These are phyloP conservation scores for Calonectria pauciramosa DNA, from an alignment of 2,329 filamentous ascomycete species.

Conservation along the genomic window DNA sequence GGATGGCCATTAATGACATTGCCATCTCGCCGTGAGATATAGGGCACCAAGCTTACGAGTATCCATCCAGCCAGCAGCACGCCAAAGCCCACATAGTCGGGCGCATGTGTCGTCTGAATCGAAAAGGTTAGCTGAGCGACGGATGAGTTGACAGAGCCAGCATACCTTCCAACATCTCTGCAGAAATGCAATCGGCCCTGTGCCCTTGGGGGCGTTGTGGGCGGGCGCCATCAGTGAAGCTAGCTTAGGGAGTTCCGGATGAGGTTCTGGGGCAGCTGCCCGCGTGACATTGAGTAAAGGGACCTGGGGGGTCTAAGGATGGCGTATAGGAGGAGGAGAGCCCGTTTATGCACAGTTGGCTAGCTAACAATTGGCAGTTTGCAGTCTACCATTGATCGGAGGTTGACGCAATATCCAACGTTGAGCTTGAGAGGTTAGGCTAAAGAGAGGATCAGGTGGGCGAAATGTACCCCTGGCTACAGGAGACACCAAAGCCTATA, in stretches of 20 bases:
- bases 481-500: neutral
- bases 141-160: neutral
- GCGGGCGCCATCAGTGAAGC: slow-evolving; percentile 44
- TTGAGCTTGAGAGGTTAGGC: neutral
- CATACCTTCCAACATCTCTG: slow-evolving; percentile 63
- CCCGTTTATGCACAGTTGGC: neutral
- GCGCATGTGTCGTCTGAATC: slow-evolving; percentile 82
- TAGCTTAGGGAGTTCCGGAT: neutral
- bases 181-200: slow-evolving; percentile 47
- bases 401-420: neutral
- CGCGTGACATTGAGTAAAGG: slow-evolving; percentile 29
- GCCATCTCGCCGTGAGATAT: slow-evolving; percentile 9
- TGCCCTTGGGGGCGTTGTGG: slow-evolving; percentile 32
- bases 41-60: slow-evolving; percentile 58
- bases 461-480: neutral
- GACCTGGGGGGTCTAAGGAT: slow-evolving; percentile 13
- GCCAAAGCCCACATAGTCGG: slow-evolving; percentile 86
- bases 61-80: slow-evolving; percentile 78
- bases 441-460: neutral
- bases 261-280: slow-evolving; percentile 6
- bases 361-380: neutral
- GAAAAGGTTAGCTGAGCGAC: neutral
- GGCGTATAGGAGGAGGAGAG: neutral
- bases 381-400: neutral
- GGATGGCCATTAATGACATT: slow-evolving; percentile 1